phyloP scores from a whole-genome alignment of 192 early-diverging fungal species.

The Haplosporangium gracile region DNA sequence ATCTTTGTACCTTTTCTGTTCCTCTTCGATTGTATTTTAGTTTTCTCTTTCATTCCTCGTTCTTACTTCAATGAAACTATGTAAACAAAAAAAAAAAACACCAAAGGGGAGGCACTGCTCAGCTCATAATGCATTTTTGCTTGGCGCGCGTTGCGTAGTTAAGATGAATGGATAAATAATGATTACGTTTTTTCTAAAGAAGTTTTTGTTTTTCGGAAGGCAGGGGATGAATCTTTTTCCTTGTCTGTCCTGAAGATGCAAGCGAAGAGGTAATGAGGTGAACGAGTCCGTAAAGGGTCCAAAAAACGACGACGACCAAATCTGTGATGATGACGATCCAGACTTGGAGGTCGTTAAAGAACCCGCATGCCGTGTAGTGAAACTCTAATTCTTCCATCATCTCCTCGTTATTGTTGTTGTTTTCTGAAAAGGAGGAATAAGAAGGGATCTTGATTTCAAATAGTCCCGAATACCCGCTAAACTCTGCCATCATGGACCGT shows the following conservation, averaged over 20 bases:
- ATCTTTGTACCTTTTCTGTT: neutral
- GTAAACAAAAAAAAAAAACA: neutral
- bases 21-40: neutral
- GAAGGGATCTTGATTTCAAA: constrained; percentile 62
- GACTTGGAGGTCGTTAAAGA: constrained; percentile 61
- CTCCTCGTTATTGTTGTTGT: neutral
- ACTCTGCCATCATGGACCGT: constrained; percentile 74
- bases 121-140: no score
- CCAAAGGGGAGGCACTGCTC: no score
- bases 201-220: constrained; percentile 10
- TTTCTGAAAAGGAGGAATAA: neutral
- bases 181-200: neutral
- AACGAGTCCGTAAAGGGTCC: neutral
- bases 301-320: constrained; percentile 11
- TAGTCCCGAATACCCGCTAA: constrained; percentile 69
- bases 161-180: neutral
- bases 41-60: neutral
- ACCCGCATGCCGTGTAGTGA: constrained; percentile 61
- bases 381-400: constrained; percentile 43
- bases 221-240: neutral
- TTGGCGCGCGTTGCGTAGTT: neutral
- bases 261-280: neutral
- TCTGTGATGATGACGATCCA: constrained; percentile 60
- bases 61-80: neutral
- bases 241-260: neutral